Base-by-base conservation (phyloP, 345 rosid genomes). In the Citrus unshiu region DNA sequence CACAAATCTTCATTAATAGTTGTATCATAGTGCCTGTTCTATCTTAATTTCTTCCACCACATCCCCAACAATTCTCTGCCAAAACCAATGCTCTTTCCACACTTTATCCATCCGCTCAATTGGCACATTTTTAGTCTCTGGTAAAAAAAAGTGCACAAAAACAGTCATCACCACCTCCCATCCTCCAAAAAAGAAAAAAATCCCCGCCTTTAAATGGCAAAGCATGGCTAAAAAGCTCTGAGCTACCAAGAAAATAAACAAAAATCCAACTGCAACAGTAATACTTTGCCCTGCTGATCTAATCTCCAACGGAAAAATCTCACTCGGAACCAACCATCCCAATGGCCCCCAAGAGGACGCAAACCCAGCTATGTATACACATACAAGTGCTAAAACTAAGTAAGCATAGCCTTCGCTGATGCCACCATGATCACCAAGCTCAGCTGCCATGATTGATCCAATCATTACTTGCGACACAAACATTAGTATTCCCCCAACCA, bases 341-440 rank as follows among this genome's bases (percentile, higher is more conserved):
- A 91, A 79, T 4, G 95, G 95, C 21, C 95, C 94, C 93, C 91
- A 91, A 12, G 95, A 91, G 89, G 90, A 89, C 0, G 95, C 93
- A 72, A 83, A 89, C 5, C 84, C 94, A 0, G 90, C 86, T 32
- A 88, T 87, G 59, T 84, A 91, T 6, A 81, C 64, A 72, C 94
- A 91, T 35, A 85, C 58, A 0, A 54, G 22, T 16, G 22, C 22
- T 18, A 54, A 54, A 54, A 54, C 22, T 54, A 54, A 54, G 58
- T n/a, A 59, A 59, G 62, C 62, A 59, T n/a, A 59, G 62, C 29
- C 62, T 59, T 3, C n/a, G 62, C 29, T n/a, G 27, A n/a, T 22
- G 24, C 27, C 62, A 22, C 62, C 62, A 2, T n/a, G 27, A 22
- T 59, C 62, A 59, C 29, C 62, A 6, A 59, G 62, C 62, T 59